Evolutionary conservation across 2,329 filamentous ascomycete genomes (phyloP).

Genomic region (Microcyclospora tardicrescens): DNA sequence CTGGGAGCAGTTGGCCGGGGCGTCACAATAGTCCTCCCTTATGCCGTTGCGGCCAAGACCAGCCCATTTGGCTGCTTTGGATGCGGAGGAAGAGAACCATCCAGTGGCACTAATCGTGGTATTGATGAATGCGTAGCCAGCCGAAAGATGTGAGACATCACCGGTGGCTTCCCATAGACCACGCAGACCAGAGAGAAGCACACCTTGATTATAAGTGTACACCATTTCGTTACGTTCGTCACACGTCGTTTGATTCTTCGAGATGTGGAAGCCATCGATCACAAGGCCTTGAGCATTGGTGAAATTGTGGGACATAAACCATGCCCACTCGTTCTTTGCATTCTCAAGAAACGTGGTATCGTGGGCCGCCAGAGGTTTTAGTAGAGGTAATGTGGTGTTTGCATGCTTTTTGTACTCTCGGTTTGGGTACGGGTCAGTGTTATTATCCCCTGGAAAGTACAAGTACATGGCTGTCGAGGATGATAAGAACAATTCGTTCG

Average conservation of each 20-base stretch:
- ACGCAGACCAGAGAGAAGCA: constrained; percentile 70
- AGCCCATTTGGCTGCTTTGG: constrained; percentile 40
- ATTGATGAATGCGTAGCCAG: constrained; percentile 64
- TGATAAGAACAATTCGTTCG: constrained; percentile 80
- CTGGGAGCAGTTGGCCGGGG: constrained; percentile 62
- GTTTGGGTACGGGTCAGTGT: constrained; percentile 32
- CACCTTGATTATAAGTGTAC: constrained; percentile 93
- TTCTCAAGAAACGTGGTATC: constrained; percentile 50
- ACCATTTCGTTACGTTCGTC: constrained; percentile 77
- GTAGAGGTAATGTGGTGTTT: constrained; percentile 34
- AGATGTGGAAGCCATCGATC: constrained; percentile 80
- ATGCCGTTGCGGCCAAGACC: constrained; percentile 70
- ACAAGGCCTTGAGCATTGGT: constrained; percentile 63
- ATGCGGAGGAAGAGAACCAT: constrained; percentile 34
- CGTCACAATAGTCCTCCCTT: constrained; percentile 75
- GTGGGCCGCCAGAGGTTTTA: constrained; percentile 13
- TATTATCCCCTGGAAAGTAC: constrained; percentile 70
- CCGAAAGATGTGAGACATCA: constrained; percentile 54
- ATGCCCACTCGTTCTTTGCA: constrained; percentile 65
- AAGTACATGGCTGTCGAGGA: constrained; percentile 85
- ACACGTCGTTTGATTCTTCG: constrained; percentile 43
- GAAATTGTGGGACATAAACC: constrained; percentile 72
- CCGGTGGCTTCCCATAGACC: constrained; percentile 73
- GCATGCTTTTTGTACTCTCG: constrained; percentile 22
- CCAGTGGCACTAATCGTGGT: constrained; percentile 69